A percentile compares a stretch with the other conserved stretches of the same genome.
phyloP scores from a whole-genome alignment of 2,329 filamentous ascomycete species.

The Diaporthe capsici region DNA sequence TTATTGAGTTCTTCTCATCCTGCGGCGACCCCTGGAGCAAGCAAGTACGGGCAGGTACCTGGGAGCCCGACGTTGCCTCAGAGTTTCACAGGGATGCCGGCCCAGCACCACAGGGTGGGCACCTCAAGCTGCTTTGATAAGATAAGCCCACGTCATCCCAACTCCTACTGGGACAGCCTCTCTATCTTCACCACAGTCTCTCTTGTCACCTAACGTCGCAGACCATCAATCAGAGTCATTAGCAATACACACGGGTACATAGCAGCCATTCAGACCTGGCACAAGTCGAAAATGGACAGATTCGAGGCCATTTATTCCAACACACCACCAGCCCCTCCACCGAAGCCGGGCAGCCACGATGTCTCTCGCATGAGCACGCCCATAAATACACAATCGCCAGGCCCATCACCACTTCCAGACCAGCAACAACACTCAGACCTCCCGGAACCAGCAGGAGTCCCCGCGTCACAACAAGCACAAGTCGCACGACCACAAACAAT shows the following conservation, averaged over 20 bases:
- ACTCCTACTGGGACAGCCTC: neutral
- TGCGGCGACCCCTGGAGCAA: slow-evolving; percentile 18
- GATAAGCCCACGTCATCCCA: slow-evolving; percentile 38
- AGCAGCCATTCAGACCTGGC: too few species aligned
- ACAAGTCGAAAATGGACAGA: slow-evolving; percentile 33
- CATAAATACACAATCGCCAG: slow-evolving; percentile 61
- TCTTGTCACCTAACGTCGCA: neutral
- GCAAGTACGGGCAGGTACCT: neutral
- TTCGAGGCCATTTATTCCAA: slow-evolving; percentile 59
- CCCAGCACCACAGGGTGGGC: slow-evolving; percentile 17
- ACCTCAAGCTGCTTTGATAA: slow-evolving; percentile 24
- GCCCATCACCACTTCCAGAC: slow-evolving; percentile 54
- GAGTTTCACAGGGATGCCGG: slow-evolving; percentile 5
- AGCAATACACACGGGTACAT: neutral
- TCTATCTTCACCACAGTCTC: neutral
- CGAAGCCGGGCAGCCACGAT: slow-evolving; percentile 79
- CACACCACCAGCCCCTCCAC: slow-evolving; percentile 77
- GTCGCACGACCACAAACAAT: slow-evolving; percentile 54
- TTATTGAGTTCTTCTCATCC: slow-evolving; percentile 16
- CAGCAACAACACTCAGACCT: slow-evolving; percentile 47
- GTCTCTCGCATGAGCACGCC: slow-evolving; percentile 77
- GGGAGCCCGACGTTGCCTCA: neutral
- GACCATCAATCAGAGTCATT: neutral
- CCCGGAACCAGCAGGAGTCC: slow-evolving; percentile 44
- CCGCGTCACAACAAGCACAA: slow-evolving; percentile 47